Base-by-base conservation (phyloP, 208 protist genomes). In the Strigomonas culicis region DNA sequence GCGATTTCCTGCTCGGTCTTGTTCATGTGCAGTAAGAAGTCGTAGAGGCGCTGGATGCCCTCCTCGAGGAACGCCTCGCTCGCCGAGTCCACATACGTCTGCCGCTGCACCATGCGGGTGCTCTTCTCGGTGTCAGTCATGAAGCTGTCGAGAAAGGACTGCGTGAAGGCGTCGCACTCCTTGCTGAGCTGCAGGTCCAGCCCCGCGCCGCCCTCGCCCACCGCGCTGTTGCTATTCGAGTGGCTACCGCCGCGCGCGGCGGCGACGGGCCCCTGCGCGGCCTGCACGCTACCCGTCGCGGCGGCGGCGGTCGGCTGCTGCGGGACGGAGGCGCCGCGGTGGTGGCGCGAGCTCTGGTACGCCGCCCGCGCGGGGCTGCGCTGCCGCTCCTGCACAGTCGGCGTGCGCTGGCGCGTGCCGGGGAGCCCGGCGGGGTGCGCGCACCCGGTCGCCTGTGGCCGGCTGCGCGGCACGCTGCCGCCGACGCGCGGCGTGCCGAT, bases 21-120 rank as follows among this genome's bases (percentile, higher is more conserved):
- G 44, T 72, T 68, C 46, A 87, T 58, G 56, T 75, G 72, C 36
- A 74, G 57, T 31, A 91, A 59, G 49, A 87, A 86, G 53, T 84
- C 66, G 24, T 59, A 34, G 43, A 87, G 32, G 46, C 70, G 67
- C 55, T 59, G 44, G 41, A 74, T 55, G 24, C 80, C 84, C 21
- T 63, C 60, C 52, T 91, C 80, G 21, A 91, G 58, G 47, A 72
- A 68, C 44, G 76, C 63, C 58, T 74, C 78, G 63, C 72, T 85
- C 4, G 51, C 21, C 0, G 74, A 66, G 52, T 87, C 80, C 66
- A 86, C 67, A 68, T 79, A 83, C 1, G 67, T 68, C 74, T 82
- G 78, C 34, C 69, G 70, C 70, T 68, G 24, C 34, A 85, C 62
- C 21, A 39, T 30, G 25, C 70, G 66, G 32, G 75, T 82, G 11